Evolutionary conservation across 805 yeast genomes (phyloP), one percentile per base, ranked within the genome.

Genomic region (Yamadazyma kitorensis): DNA sequence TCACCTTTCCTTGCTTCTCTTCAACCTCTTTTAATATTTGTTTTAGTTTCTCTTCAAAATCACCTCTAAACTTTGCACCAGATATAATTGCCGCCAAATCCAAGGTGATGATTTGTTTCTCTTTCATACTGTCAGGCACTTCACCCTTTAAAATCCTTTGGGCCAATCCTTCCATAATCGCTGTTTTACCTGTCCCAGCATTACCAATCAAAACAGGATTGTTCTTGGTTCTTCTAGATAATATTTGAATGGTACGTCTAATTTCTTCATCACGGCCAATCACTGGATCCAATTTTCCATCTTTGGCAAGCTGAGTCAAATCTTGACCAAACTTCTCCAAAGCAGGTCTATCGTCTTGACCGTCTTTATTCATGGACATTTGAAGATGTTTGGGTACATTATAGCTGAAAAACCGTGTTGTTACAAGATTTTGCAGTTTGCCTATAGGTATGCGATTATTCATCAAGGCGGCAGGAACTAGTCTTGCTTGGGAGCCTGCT

Each of bases 131-230:
- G 43, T 93, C 98, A 0, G 98, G 98, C 1, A 91, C 98, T 54
- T 89, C 95, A 9, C 91, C 91, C 37, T 83, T 78, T 6, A 86
- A 78, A 31, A 93, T 89, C 50, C 97, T 69, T 59, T 93, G 98
- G 0, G 98, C 98, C 24, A 93, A 68, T 0, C 98, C 98, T 55
- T 93, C 98, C 78, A 93, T 84, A 38, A 93, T 79, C 5, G 98
- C 94, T 0, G 98, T 93, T 59, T 91, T 91, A 64, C 98, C 98
- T 0, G 96, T 94, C 63, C 98, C 98, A 1, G 98, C 98, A 47
- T 85, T 79, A 43, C 98, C 98, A 26, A 93, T 88, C 35, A 91
- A 60, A 1, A 93, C 95, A 0, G 98, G 98, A 52, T 91, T 91
- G 57, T 93, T 93, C 60, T 91, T 91, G 1, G 97, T 88, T 56